Conservation (phyloP, 805 yeast species). For the Kodamaea leandrae region DNA sequence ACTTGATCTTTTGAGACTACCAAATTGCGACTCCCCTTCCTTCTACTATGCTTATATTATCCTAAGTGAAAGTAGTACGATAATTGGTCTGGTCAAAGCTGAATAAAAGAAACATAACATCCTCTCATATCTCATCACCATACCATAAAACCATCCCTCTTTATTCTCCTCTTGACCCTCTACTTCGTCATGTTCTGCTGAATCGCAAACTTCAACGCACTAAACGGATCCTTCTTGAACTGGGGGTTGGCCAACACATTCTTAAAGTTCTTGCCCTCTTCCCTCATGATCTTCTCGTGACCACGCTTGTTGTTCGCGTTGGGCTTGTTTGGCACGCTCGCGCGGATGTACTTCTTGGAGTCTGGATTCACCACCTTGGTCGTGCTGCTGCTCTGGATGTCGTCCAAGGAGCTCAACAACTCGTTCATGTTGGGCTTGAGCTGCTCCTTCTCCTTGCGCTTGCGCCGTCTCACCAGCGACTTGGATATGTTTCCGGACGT, state of each 20-base stretch:
- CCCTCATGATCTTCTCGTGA: slow-evolving; percentile 49
- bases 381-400: slow-evolving; percentile 22
- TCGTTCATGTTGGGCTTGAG: slow-evolving; percentile 69
- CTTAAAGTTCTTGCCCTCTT: slow-evolving; percentile 59
- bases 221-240: slow-evolving; percentile 62
- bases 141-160: no score
- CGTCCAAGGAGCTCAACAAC: slow-evolving; percentile 51
- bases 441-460: slow-evolving; percentile 57
- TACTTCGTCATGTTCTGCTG: slow-evolving; percentile 18
- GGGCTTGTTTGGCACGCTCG: slow-evolving; percentile 36
- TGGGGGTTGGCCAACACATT: slow-evolving; percentile 51
- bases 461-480: slow-evolving; percentile 62
- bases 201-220: slow-evolving; percentile 59
- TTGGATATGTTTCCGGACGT: slow-evolving; percentile 56
- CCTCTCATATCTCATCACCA: no score
- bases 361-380: slow-evolving; percentile 9
- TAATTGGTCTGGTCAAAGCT: no score
- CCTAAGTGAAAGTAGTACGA: no score
- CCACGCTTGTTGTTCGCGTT: slow-evolving; percentile 44
- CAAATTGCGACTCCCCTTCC: no score
- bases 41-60: no score
- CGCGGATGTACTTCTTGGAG: slow-evolving; percentile 19
- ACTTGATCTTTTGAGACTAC: no score
- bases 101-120: no score
- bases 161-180: neutral